A percentile compares a stretch with the other conserved stretches of the same genome.
These are phyloP conservation scores for Rutstroemia sp. DNA, from an alignment of 2,329 filamentous ascomycete genomes.

Conservation along the genomic window DNA sequence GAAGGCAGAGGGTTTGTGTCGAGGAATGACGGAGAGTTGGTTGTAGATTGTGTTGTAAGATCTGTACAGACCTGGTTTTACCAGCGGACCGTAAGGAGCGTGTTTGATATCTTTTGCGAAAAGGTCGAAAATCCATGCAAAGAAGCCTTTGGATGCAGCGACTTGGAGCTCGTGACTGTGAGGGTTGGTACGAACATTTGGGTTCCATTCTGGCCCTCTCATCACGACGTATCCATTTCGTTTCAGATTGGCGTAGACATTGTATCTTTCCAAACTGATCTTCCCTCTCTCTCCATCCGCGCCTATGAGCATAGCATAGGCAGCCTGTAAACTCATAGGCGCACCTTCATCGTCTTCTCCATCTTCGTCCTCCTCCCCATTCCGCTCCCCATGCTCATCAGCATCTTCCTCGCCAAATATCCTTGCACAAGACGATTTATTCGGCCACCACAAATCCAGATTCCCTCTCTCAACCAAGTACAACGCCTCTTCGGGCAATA, in stretches of 20 bases:
- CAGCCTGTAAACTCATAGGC: conserved; percentile 86
- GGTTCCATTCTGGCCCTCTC: conserved; percentile 53
- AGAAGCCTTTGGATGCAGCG: conserved; percentile 19
- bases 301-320: conserved; percentile 79
- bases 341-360: conserved; percentile 55
- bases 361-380: conserved; percentile 22
- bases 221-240: conserved; percentile 75
- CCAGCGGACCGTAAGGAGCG: conserved; percentile 44
- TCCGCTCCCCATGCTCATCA: conserved; percentile 34
- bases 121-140: conserved; percentile 27
- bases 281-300: conserved; percentile 54
- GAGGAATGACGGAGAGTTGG: conserved; percentile 65
- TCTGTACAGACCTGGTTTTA: conserved; percentile 57
- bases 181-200: conserved; percentile 19
- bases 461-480: conserved; percentile 84
- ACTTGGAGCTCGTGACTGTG: background rate
- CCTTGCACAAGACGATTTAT: conserved; percentile 41
- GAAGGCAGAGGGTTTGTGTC: conserved; percentile 50
- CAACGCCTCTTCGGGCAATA: conserved; percentile 85
- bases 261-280: conserved; percentile 69
- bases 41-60: conserved; percentile 66
- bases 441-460: conserved; percentile 80
- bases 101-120: conserved; percentile 21
- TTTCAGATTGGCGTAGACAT: conserved; percentile 80
- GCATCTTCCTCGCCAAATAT: conserved; percentile 16